phyloP scores from a whole-genome alignment of 2,329 filamentous ascomycete genomes.

The Paradendryphiella salina region DNA sequence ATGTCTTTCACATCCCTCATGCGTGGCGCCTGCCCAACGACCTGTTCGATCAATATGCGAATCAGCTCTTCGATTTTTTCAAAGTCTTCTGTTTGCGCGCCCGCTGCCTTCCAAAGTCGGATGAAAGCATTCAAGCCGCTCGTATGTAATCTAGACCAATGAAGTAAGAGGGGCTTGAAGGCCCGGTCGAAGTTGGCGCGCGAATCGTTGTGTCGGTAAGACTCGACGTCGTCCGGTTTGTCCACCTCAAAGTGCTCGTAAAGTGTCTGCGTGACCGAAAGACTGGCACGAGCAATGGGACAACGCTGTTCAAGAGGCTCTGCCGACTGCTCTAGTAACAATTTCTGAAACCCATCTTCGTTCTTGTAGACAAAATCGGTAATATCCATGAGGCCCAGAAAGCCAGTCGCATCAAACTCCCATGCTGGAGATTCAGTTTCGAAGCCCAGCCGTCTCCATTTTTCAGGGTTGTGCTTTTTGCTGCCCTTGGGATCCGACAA shows the following conservation, averaged over 20 bases:
- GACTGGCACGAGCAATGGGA: slow-evolving; percentile 81
- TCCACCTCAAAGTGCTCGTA: slow-evolving; percentile 97
- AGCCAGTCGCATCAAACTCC: slow-evolving; percentile 86
- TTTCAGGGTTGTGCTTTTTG: slow-evolving; percentile 79
- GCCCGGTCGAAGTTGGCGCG: slow-evolving; percentile 79
- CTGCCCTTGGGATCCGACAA: slow-evolving; percentile 54
- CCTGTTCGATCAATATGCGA: slow-evolving; percentile 85
- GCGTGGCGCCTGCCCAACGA: slow-evolving; percentile 79
- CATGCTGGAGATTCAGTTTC: slow-evolving; percentile 82
- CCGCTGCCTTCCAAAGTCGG: slow-evolving; percentile 87
- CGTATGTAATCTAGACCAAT: slow-evolving; percentile 90
- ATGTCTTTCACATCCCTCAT: slow-evolving; percentile 84
- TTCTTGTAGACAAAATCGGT: slow-evolving; percentile 91
- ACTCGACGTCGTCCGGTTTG: slow-evolving; percentile 76
- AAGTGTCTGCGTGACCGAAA: slow-evolving; percentile 83
- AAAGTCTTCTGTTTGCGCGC: slow-evolving; percentile 83
- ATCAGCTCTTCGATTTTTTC: slow-evolving; percentile 91
- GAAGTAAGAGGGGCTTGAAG: slow-evolving; percentile 83
- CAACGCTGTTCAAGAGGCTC: slow-evolving; percentile 73
- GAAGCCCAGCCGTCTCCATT: slow-evolving; percentile 92
- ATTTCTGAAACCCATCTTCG: slow-evolving; percentile 89
- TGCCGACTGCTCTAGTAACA: slow-evolving; percentile 83
- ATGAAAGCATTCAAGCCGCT: slow-evolving; percentile 86
- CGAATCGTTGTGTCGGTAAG: slow-evolving; percentile 75
- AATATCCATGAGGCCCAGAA: slow-evolving; percentile 95